phyloP scores from a whole-genome alignment of 2,329 filamentous ascomycete species.

The Cercospora sp. region DNA sequence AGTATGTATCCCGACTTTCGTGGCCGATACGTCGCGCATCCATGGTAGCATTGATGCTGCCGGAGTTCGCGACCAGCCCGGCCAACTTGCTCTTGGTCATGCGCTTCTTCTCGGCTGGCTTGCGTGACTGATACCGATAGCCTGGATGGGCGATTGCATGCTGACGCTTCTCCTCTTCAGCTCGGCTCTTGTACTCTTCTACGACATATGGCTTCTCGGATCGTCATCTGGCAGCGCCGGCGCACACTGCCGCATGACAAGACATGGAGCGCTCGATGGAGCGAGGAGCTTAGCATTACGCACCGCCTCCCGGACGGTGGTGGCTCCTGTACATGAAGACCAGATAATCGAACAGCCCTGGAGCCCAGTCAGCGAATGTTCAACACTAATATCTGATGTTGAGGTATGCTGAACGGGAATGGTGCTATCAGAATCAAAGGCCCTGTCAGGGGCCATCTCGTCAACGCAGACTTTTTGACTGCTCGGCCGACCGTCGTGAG shows the following conservation, averaged over 20 bases:
- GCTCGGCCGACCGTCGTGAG: slow-evolving; percentile 47
- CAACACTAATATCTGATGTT: not conserved
- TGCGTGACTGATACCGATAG: slow-evolving; percentile 38
- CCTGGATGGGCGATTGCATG: slow-evolving; percentile 20
- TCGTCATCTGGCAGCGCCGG: not conserved
- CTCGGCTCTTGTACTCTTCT: slow-evolving; percentile 14
- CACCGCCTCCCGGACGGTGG: slow-evolving; percentile 24
- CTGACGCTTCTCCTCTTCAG: slow-evolving; percentile 14
- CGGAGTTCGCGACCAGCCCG: slow-evolving; percentile 22
- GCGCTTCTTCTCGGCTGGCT: slow-evolving; percentile 24
- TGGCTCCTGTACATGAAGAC: slow-evolving; percentile 17
- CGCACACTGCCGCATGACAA: not conserved
- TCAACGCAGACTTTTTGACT: slow-evolving; percentile 40
- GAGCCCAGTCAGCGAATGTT: not conserved
- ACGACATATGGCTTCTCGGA: slow-evolving; percentile 7
- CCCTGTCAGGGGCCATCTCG: slow-evolving; percentile 43
- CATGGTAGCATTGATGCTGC: slow-evolving; percentile 18
- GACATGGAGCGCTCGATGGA: not conserved
- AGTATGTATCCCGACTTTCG: not conserved
- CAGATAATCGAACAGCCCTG: not conserved
- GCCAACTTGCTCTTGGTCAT: slow-evolving; percentile 40
- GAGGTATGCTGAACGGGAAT: not conserved
- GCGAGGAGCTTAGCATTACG: slow-evolving; percentile 23
- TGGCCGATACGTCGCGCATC: not conserved
- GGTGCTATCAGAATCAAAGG: slow-evolving; percentile 32